phyloP scores from a whole-genome alignment of 768 basidiomycete species.

The Mycena pura region DNA sequence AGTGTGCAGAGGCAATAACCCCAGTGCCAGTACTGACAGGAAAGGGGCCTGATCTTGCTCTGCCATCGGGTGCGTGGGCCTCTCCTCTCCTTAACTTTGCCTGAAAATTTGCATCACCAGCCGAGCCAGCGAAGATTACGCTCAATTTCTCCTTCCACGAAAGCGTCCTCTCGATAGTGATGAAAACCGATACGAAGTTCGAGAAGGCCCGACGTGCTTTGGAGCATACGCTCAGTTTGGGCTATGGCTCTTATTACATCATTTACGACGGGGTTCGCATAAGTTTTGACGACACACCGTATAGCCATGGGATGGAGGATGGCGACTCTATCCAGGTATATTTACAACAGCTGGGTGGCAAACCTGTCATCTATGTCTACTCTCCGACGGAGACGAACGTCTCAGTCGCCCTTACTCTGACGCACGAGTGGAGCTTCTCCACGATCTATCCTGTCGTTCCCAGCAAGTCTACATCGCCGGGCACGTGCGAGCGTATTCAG shows the following conservation, averaged over 20 bases:
- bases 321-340: background rate
- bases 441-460: conserved; percentile 43
- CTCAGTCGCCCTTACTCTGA: conserved; percentile 39
- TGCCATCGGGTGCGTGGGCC: too few species aligned
- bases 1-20: background rate
- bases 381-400: conserved; percentile 36
- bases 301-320: background rate
- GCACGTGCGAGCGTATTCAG: conserved; percentile 30
- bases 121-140: too few species aligned
- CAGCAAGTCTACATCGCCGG: conserved; percentile 10
- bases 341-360: conserved; percentile 7
- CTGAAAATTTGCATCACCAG: too few species aligned
- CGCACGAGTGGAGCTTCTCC: conserved; percentile 41
- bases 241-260: too few species aligned
- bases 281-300: background rate
- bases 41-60: too few species aligned
- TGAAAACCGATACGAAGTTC: too few species aligned
- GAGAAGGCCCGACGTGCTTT: too few species aligned
- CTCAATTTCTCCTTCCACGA: too few species aligned
- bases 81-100: too few species aligned
- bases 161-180: too few species aligned
- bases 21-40: background rate
- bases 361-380: conserved; percentile 46
- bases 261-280: background rate
- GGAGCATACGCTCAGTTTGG: too few species aligned